phyloP scores from a whole-genome alignment of 805 yeast species.

The Metschnikowia anglica region DNA sequence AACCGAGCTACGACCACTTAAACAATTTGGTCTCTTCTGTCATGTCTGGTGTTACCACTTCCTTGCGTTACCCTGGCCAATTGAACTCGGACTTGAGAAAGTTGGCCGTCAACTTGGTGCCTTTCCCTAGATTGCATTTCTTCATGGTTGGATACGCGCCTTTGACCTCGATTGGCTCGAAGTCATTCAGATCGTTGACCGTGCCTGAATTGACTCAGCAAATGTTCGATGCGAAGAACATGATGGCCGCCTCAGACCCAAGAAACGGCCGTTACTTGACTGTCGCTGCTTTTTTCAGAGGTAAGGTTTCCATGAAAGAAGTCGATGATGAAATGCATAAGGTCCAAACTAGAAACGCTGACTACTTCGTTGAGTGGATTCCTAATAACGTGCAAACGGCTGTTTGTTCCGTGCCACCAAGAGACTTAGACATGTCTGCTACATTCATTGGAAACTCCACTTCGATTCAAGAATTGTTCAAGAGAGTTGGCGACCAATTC shows the following conservation, averaged over 20 bases:
- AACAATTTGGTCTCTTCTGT: slow-evolving; percentile 84
- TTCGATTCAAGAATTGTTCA: slow-evolving; percentile 85
- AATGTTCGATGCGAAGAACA: slow-evolving; percentile 85
- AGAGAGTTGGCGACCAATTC: slow-evolving; percentile 87
- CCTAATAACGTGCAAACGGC: slow-evolving; percentile 95
- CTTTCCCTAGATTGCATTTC: slow-evolving; percentile 93
- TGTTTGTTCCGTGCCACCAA: slow-evolving; percentile 87
- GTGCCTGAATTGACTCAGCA: slow-evolving; percentile 94
- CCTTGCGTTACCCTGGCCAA: slow-evolving; percentile 93
- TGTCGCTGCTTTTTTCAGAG: slow-evolving; percentile 92
- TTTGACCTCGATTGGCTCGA: slow-evolving; percentile 74
- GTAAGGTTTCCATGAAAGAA: slow-evolving; percentile 88
- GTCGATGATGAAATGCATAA: slow-evolving; percentile 91
- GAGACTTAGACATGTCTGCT: slow-evolving; percentile 82
- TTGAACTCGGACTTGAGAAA: slow-evolving; percentile 90
- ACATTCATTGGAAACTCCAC: slow-evolving; percentile 93
- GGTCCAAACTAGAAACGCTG: slow-evolving; percentile 77
- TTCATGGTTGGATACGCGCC: slow-evolving; percentile 97
- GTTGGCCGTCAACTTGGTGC: slow-evolving; percentile 90
- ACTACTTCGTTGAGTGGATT: slow-evolving; percentile 92
- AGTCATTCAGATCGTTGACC: slow-evolving; percentile 77
- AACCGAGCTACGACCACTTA: slow-evolving; percentile 76
- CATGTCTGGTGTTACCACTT: slow-evolving; percentile 94
- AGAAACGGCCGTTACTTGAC: slow-evolving; percentile 87
- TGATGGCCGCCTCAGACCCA: slow-evolving; percentile 97